Evolutionary conservation across 2,329 filamentous ascomycete genomes (phyloP).

Genomic region (Trichocomaceae sp.): DNA sequence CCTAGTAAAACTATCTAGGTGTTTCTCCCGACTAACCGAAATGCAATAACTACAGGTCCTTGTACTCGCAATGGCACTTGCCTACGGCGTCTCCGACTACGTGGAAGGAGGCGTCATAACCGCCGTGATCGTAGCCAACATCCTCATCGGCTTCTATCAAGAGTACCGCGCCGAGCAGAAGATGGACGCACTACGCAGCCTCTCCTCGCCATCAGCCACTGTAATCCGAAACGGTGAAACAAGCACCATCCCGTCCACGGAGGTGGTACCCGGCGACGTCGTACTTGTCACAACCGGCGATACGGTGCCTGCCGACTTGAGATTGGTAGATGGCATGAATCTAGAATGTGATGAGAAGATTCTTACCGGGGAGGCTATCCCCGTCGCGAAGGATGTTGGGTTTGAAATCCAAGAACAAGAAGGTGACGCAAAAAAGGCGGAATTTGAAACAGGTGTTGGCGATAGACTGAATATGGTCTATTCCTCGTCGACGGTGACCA

Average conservation of each 20-base stretch:
- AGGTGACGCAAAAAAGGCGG: slow-evolving; percentile 10
- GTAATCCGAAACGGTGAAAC: slow-evolving; percentile 52
- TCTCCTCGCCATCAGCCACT: slow-evolving; percentile 51
- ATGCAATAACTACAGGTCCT: slow-evolving; percentile 50
- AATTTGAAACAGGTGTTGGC: slow-evolving; percentile 42
- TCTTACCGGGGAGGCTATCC: slow-evolving; percentile 55
- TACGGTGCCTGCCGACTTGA: slow-evolving; percentile 54
- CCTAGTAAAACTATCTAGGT: too few relatives aligned
- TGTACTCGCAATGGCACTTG: slow-evolving; percentile 64
- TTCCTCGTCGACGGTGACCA: slow-evolving; percentile 54
- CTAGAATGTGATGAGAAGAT: slow-evolving; percentile 64
- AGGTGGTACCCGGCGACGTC: slow-evolving; percentile 56
- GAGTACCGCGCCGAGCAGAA: slow-evolving; percentile 56
- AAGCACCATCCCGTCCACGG: slow-evolving; percentile 46
- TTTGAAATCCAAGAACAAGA: slow-evolving; percentile 21
- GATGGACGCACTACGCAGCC: slow-evolving; percentile 50
- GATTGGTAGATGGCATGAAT: slow-evolving; percentile 57
- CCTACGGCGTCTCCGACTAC: slow-evolving; percentile 50
- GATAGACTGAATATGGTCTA: slow-evolving; percentile 57
- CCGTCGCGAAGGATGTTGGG: slow-evolving; percentile 48
- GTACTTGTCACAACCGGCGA: slow-evolving; percentile 49
- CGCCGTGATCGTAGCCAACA: slow-evolving; percentile 53
- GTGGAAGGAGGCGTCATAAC: slow-evolving; percentile 55
- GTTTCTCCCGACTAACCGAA: too few relatives aligned
- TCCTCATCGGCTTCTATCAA: slow-evolving; percentile 54